Evolutionary conservation across 78 protist genomes (phyloP).

Genomic region (Guillardia theta): DNA sequence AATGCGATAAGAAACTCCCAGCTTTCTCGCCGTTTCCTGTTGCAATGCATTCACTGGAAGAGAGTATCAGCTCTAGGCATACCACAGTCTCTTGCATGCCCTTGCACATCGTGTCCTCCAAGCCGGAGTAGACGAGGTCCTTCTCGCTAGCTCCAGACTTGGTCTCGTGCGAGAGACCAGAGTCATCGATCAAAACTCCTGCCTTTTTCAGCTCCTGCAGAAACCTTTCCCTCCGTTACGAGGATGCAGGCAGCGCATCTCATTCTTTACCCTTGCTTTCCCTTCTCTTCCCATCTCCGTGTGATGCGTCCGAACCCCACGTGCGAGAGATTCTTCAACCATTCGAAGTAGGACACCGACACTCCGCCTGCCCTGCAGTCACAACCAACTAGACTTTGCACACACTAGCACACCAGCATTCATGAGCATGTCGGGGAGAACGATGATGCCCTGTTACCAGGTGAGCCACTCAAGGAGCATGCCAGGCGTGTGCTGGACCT

Average conservation of each 20-base stretch:
- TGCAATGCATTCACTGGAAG: neutral
- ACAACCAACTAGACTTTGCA: no score
- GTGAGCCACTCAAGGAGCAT: neutral
- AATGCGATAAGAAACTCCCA: neutral
- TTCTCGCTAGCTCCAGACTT: neutral
- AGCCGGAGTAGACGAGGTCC: neutral
- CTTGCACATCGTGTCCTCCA: slow-evolving; percentile 21
- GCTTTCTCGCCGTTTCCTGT: neutral
- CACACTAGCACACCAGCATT: slow-evolving; percentile 56
- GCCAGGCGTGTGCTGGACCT: neutral
- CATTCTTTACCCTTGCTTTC: neutral
- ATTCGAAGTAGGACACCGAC: slow-evolving; percentile 43
- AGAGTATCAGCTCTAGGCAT: no score
- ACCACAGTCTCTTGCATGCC: neutral
- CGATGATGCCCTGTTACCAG: neutral
- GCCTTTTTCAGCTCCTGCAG: no score
- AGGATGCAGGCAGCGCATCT: no score
- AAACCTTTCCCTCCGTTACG: no score
- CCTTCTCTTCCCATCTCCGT: neutral
- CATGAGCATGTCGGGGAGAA: slow-evolving; percentile 45
- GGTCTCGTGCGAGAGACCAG: no score
- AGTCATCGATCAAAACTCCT: no score
- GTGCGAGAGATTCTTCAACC: slow-evolving; percentile 50
- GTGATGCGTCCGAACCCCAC: slow-evolving; percentile 44
- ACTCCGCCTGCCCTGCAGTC: no score